A percentile compares a stretch with the other conserved stretches of the same genome.
Conservation (phyloP, 306 rosid genomes). For the Medicago lupulina region DNA sequence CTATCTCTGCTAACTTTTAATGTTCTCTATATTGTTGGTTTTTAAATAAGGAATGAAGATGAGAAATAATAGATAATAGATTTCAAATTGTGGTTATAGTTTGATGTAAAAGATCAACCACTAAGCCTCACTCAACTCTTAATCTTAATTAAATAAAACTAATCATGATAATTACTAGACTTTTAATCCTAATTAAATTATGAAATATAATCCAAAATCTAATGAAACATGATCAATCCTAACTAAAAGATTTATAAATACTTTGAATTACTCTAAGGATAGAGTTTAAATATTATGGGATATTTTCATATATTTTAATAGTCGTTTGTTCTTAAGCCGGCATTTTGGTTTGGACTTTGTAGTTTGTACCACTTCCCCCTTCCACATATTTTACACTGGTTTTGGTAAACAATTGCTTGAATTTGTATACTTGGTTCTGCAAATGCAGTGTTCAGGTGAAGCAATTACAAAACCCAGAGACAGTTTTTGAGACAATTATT, state of each 20-base stretch:
- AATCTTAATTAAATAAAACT: not conserved
- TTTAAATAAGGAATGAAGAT: conserved; percentile 8
- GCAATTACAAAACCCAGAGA: conserved; percentile 81
- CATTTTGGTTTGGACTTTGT: not conserved
- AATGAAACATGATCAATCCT: not conserved
- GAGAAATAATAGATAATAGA: not conserved
- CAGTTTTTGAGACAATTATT: conserved; percentile 78
- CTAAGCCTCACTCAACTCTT: not conserved
- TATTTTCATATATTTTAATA: conserved; percentile 5
- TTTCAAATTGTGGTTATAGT: not conserved
- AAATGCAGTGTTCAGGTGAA: conserved; percentile 83
- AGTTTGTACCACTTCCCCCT: not conserved
- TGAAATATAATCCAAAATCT: not conserved
- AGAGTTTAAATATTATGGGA: not conserved
- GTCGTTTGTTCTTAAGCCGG: not conserved
- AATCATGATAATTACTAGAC: not conserved
- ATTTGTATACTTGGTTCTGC: conserved; percentile 32
- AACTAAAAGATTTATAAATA: not conserved
- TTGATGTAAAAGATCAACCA: conserved; percentile 1
- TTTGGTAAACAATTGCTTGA: conserved; percentile 17
- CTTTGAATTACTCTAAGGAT: not conserved
- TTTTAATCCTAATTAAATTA: not conserved
- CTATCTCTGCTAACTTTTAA: conserved; percentile 3
- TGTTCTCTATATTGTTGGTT: not conserved
- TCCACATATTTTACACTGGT: not conserved